These are phyloP conservation scores for Metschnikowia picachoensis DNA, from an alignment of 805 yeast species.

Conservation along the genomic window DNA sequence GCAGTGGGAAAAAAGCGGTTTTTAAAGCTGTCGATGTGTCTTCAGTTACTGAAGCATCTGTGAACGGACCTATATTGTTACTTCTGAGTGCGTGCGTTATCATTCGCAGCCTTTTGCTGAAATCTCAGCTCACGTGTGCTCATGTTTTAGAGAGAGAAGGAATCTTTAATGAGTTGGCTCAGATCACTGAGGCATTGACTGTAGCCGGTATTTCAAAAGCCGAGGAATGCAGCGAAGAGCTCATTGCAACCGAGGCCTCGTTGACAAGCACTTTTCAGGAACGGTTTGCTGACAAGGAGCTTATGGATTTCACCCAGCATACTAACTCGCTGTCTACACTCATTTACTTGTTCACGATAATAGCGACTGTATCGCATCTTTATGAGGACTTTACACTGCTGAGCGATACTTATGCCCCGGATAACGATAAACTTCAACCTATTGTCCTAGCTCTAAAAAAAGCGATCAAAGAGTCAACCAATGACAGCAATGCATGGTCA, in stretches of 20 bases:
- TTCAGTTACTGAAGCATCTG: not conserved
- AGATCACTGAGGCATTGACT: not conserved
- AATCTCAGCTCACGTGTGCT: conserved; percentile 43
- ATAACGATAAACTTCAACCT: not conserved
- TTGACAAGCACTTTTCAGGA: conserved; percentile 10
- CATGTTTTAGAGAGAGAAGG: conserved; percentile 68
- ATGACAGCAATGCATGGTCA: conserved; percentile 37
- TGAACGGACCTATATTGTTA: conserved; percentile 25
- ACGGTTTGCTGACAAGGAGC: conserved; percentile 29
- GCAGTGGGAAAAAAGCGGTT: conserved; percentile 42
- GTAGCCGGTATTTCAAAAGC: not conserved
- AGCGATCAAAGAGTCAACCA: not conserved
- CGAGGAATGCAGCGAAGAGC: not conserved
- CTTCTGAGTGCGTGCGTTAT: conserved; percentile 51
- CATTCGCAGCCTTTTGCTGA: conserved; percentile 40
- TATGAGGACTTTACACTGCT: conserved; percentile 4
- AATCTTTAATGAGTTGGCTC: conserved; percentile 46
- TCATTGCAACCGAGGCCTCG: not conserved
- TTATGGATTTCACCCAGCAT: conserved; percentile 15
- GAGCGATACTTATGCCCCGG: not conserved
- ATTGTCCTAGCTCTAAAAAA: not conserved
- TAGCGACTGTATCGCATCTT: not conserved
- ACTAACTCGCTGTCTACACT: not conserved
- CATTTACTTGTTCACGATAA: not conserved
- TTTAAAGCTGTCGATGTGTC: not conserved